Conservation (phyloP, 2,329 filamentous ascomycete species). For the Xylaria digitata region DNA sequence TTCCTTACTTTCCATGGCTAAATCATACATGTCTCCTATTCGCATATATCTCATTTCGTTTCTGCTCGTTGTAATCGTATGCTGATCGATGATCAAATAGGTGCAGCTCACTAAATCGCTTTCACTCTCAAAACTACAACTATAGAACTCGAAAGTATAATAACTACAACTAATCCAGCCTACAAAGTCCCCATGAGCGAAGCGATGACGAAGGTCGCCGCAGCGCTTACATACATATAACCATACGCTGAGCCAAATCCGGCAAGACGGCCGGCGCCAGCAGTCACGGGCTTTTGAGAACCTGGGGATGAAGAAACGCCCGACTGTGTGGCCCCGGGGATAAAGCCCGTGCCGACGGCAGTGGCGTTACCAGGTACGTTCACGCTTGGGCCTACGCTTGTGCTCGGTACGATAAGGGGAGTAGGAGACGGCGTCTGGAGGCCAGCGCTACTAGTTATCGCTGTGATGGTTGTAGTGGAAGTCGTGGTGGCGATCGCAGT, state of each 20-base stretch:
- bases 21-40: neutral
- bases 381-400: neutral
- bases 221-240: neutral
- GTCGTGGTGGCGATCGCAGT: slow-evolving; percentile 22
- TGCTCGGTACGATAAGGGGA: neutral
- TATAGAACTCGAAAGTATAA: slow-evolving; percentile 5
- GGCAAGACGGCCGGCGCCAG: slow-evolving; percentile 9
- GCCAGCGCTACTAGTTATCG: neutral
- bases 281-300: slow-evolving; percentile 18
- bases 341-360: slow-evolving; percentile 10
- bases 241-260: neutral
- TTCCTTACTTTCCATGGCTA: neutral
- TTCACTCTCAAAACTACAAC: neutral
- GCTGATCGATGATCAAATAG: neutral
- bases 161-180: neutral
- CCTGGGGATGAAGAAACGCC: neutral
- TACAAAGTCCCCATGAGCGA: slow-evolving; percentile 9
- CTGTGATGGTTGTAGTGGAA: slow-evolving; percentile 1
- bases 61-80: neutral
- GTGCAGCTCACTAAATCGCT: neutral
- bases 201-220: neutral
- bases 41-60: neutral
- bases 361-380: slow-evolving; percentile 3
- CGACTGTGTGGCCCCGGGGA: slow-evolving; percentile 17
- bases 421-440: neutral